These are phyloP conservation scores for Fusarium armeniacum DNA, from an alignment of 2,329 filamentous ascomycete genomes.

Conservation along the genomic window DNA sequence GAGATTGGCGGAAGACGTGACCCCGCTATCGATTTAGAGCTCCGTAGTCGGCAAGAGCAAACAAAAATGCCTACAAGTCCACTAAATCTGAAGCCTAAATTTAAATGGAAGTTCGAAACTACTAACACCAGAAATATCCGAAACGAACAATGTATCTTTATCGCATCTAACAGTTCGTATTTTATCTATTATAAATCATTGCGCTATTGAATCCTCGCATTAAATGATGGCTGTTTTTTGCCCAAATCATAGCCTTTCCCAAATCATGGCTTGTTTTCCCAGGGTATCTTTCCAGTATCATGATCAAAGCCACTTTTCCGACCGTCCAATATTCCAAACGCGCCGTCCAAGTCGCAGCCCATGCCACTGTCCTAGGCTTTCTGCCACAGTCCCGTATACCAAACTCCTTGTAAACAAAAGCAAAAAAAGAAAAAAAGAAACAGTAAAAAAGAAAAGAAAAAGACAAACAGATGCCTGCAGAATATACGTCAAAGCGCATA, in stretches of 20 bases:
- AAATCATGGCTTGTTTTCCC: conserved; percentile 7
- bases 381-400: background rate
- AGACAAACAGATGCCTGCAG: conserved; percentile 5
- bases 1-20: conserved; percentile 38
- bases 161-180: background rate
- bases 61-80: background rate
- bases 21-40: conserved; percentile 35
- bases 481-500: conserved; percentile 19
- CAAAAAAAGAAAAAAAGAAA: background rate
- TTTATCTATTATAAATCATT: background rate
- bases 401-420: background rate
- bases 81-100: background rate
- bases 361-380: conserved; percentile 6
- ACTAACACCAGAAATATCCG: background rate
- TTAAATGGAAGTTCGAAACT: too few species aligned
- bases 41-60: conserved; percentile 16
- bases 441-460: background rate
- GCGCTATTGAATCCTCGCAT: background rate
- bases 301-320: conserved; percentile 32
- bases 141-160: background rate
- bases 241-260: background rate
- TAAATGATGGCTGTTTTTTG: background rate
- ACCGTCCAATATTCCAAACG: conserved; percentile 17
- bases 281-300: conserved; percentile 30
- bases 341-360: conserved; percentile 9